Base-by-base conservation (phyloP, 495 filamentous ascomycete species). In the Polyplosphaeria fusca region DNA sequence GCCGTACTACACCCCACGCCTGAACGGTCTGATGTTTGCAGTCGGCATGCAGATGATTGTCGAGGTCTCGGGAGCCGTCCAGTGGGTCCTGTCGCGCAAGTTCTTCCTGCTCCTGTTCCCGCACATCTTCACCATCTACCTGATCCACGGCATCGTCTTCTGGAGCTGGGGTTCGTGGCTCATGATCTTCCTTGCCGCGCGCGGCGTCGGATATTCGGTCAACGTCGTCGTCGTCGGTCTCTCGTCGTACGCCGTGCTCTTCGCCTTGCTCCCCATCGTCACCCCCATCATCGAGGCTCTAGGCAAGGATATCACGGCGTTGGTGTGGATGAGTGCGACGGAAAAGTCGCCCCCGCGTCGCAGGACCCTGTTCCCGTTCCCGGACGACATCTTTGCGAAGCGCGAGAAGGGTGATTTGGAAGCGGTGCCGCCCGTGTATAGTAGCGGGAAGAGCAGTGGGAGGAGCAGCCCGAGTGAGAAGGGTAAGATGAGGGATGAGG, bases 51-150 rank as follows among this genome's bases (percentile, higher is more conserved):
- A 76, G 45, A 52, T 55, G 26, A 54, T 73, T 25, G 69, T 74
- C 60, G 73, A 76, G 38, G 49, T 74, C 19, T 66, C 48, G 12
- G 65, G 70, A 1, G 52, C 55, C 1, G 45, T 69, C 9, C 73
- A 76, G 50, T 66, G 60, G 43, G 22, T 70, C 9, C 64, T 76
- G 20, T 67, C 61, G 18, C 37, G 46, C n/a, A 64, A 58, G 16
- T 40, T 66, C 52, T 60, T 75, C 43, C 53, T 73, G 19, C 57
- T 60, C 54, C 48, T 75, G 14, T 74, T 76, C 67, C 73, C 73
- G 12, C 73, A 74, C 54, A 70, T 72, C 52, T 74, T 74, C 61
- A 74, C 71, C 46, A 74, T 76, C 40, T 76, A 76, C 56, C 67
- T 74, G 37, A 60, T 75, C 55, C 73, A 74, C 64, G 73, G 71